These are phyloP conservation scores for Ceratobasidium sp. DNA, from an alignment of 1,284 basidiomycete species.

Conservation along the genomic window DNA sequence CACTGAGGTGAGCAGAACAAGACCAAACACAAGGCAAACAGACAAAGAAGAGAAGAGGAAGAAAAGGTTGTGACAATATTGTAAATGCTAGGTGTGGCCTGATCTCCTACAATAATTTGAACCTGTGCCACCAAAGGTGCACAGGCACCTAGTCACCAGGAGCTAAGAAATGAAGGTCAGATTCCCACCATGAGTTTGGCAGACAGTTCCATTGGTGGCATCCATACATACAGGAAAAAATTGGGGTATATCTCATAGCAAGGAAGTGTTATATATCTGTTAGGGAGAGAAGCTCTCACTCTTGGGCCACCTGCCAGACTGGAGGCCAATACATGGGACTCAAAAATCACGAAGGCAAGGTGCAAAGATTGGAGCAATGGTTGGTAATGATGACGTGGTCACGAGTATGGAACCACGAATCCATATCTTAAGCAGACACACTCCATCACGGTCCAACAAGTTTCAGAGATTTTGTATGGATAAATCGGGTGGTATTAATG, in stretches of 20 bases:
- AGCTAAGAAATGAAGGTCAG: conserved; percentile 90
- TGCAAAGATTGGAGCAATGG: no score
- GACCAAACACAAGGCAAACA: no score
- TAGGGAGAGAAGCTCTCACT: conserved; percentile 1
- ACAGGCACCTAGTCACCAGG: conserved; percentile 68
- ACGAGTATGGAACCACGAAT: no score
- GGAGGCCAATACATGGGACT: not conserved
- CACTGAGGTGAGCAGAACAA: no score
- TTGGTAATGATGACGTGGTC: no score
- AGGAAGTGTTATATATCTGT: not conserved
- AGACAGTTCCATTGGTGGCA: conserved; percentile 55
- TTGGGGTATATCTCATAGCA: not conserved
- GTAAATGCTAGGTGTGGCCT: conserved; percentile 96
- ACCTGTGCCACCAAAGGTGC: not conserved
- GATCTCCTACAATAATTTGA: conserved; percentile 9
- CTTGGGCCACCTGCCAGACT: not conserved
- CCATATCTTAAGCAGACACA: no score
- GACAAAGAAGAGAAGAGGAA: no score
- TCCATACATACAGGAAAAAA: not conserved
- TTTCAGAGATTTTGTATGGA: no score
- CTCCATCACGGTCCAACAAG: no score
- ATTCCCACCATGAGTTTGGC: conserved; percentile 80
- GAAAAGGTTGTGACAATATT: no score
- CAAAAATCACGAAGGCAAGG: no score
- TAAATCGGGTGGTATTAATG: no score